Conservation (phyloP, 1,284 basidiomycete species). For the Hortiboletus rubellus region DNA sequence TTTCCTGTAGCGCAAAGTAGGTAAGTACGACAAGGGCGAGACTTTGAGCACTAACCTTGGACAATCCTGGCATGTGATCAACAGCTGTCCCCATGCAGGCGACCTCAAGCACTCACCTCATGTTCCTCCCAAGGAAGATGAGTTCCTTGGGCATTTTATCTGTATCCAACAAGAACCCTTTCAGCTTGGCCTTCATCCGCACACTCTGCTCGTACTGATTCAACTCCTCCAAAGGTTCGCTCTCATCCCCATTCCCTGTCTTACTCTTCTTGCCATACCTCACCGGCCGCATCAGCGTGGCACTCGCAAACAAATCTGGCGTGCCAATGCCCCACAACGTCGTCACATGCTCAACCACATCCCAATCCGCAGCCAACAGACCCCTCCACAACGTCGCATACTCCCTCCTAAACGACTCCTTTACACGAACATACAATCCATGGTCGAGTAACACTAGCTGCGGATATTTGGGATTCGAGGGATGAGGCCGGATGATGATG, state of each 20-base stretch:
- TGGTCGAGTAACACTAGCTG: constrained; percentile 90
- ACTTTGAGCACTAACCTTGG: constrained; percentile 45
- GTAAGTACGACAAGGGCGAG: neutral
- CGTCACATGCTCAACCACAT: constrained; percentile 61
- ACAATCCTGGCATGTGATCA: constrained; percentile 48
- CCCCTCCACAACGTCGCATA: constrained; percentile 82
- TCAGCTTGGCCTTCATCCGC: constrained; percentile 62
- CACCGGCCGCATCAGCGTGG: constrained; percentile 65
- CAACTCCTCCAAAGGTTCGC: constrained; percentile 34
- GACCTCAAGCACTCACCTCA: constrained; percentile 45
- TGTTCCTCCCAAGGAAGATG: constrained; percentile 81
- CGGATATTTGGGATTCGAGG: constrained; percentile 51
- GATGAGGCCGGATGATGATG: constrained; percentile 77
- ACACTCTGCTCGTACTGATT: constrained; percentile 64
- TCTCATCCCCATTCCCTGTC: constrained; percentile 7
- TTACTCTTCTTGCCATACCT: constrained; percentile 34
- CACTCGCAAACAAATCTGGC: constrained; percentile 75
- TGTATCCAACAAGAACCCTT: constrained; percentile 61
- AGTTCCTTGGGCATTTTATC: constrained; percentile 75
- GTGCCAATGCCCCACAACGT: constrained; percentile 78
- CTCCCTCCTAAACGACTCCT: constrained; percentile 64
- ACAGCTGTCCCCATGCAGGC: neutral
- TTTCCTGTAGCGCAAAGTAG: constrained; percentile 46
- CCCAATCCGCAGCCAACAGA: constrained; percentile 71
- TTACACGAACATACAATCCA: constrained; percentile 76